Base-by-base conservation (phyloP, 139 green algal species). In the Picochlorum sp. region DNA sequence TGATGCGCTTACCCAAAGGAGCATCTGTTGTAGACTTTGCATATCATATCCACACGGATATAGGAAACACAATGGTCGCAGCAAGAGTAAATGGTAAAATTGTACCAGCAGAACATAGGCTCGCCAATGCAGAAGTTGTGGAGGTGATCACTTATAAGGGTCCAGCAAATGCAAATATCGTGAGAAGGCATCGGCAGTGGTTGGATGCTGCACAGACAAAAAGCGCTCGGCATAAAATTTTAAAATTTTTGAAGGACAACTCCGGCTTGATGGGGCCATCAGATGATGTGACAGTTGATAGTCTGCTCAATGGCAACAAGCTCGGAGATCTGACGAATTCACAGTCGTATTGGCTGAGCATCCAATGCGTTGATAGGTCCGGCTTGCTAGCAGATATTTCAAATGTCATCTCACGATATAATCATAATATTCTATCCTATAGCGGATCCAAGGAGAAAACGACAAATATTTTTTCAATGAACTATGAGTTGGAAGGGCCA, bases 1-100 rank as follows among this genome's bases (percentile, higher is more conserved):
- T 90, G 38, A 80, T 86, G 67, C 81, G 85, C 21, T 69, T 95
- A 54, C 87, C 87, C 16, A 85, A 87, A 74, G 89, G 88, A 32
- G 70, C 89, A 16, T 95, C 89, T 3, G 82, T 91, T 14, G 74
- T 95, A 15, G 89, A 96, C 79, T 96, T 94, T 82, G 89, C 89
- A 2, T 96, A 94, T 70, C 79, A 91, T 67, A 80, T 94, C 5
- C 85, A 96, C 69, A 86, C 81, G 4, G 74, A 88, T 26, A 69
- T 94, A 16, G 89, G 88, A 65, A 88, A 94, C 52, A 65, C 79
- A 24, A 94, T 95, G 85, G 60, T 88, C 24, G 78, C 63, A 6
- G 82, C 74, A 18, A 88, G 87, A 66, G 83, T 95, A 1, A 93
- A 95, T 62, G 85, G 85, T 57, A 79, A 77, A 23, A 24, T 77